Evolutionary conservation across 371 early-diverging fungal genomes (phyloP).

Genomic region (Syncephalastrum monosporum): DNA sequence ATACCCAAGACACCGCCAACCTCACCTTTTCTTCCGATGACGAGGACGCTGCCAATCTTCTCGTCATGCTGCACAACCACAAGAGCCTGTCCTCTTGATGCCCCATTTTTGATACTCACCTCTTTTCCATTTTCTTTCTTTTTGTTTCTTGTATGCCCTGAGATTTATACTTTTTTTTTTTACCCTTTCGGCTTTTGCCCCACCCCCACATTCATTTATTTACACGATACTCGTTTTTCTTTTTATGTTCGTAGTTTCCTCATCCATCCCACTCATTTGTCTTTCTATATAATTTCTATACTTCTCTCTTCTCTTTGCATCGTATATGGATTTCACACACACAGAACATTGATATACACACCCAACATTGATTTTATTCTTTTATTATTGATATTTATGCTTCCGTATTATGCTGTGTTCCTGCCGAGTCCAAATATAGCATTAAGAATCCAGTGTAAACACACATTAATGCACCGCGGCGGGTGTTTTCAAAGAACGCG

Average conservation of each 20-base stretch:
- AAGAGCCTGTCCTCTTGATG: slow-evolving; percentile 5
- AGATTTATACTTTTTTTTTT: background rate
- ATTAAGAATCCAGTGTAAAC: too few species aligned
- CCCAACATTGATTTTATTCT: too few species aligned
- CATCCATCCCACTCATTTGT: slow-evolving; percentile 8
- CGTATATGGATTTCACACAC: background rate
- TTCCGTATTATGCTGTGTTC: too few species aligned
- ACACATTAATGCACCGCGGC: too few species aligned
- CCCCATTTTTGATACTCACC: too few species aligned
- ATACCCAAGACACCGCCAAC: slow-evolving; percentile 5
- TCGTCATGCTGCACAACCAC: slow-evolving; percentile 45
- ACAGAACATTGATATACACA: too few species aligned
- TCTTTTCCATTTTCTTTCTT: too few species aligned
- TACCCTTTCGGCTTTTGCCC: too few species aligned
- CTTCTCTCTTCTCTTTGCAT: background rate
- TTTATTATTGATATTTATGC: too few species aligned
- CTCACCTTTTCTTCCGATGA: slow-evolving; percentile 27
- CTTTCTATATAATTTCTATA: background rate
- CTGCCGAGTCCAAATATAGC: too few species aligned
- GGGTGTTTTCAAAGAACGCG: too few species aligned
- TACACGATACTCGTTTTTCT: background rate
- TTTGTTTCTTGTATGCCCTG: too few species aligned
- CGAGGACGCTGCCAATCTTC: slow-evolving; percentile 41
- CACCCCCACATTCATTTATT: slow-evolving; percentile 1
- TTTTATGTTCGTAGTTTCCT: background rate